phyloP scores from a whole-genome alignment of 2,329 filamentous ascomycete species.

The Berkeleyomyces basicola region DNA sequence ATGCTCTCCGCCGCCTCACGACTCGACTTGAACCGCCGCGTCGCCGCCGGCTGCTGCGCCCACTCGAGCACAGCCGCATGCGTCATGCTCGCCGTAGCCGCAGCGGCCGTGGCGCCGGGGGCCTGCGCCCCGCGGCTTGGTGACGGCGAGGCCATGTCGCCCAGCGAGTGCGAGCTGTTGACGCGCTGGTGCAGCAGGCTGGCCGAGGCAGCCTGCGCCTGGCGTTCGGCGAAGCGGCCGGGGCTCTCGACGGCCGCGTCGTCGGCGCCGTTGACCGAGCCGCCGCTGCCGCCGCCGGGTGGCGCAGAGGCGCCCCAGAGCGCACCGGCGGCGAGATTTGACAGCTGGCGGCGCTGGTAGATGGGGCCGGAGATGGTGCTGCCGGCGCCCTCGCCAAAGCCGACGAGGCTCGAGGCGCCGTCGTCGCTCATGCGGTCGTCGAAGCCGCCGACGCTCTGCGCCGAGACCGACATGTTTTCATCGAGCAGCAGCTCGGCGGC shows the following conservation, averaged over 20 bases:
- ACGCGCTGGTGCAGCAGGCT: slow-evolving; percentile 7
- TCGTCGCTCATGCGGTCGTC: slow-evolving; percentile 75
- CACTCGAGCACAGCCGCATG: slow-evolving; percentile 11
- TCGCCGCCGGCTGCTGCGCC: slow-evolving; percentile 11
- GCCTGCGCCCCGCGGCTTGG: neutral
- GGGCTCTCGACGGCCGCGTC: neutral
- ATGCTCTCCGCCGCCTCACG: slow-evolving; percentile 13
- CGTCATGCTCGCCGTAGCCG: neutral
- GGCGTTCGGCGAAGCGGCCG: neutral
- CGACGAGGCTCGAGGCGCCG: slow-evolving; percentile 66
- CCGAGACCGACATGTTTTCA: slow-evolving; percentile 36
- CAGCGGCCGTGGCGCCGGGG: neutral
- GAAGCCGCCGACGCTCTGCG: slow-evolving; percentile 33
- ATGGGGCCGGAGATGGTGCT: slow-evolving; percentile 70
- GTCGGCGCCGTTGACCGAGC: slow-evolving; percentile 1
- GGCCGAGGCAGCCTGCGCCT: neutral
- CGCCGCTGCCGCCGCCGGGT: neutral
- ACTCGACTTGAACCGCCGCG: slow-evolving; percentile 9
- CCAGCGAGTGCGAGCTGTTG: slow-evolving; percentile 8
- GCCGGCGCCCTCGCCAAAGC: slow-evolving; percentile 81
- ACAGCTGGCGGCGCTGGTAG: slow-evolving; percentile 33
- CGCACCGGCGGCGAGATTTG: neutral
- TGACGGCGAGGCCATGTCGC: slow-evolving; percentile 1
- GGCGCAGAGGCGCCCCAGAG: neutral
- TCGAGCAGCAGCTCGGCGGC: slow-evolving; percentile 26